Percentiles rank a stretch among this genome's conserved stretches.
Evolutionary conservation across 768 basidiomycete genomes (phyloP).

Genomic region (Leccinum broughii): DNA sequence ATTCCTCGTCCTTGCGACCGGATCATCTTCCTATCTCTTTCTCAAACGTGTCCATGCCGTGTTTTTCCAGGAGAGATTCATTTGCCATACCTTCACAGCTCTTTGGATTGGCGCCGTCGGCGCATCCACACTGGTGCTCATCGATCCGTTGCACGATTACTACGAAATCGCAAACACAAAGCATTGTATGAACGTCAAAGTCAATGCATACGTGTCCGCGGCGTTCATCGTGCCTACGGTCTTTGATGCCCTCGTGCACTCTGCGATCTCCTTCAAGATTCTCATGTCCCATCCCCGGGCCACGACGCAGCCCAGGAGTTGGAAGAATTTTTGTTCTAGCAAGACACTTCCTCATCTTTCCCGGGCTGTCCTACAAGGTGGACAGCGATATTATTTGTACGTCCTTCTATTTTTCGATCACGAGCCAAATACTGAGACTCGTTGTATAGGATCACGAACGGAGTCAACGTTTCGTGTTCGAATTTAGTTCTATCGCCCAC

Average conservation of each 20-base stretch:
- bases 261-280: slow-evolving; percentile 35
- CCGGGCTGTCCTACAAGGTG: slow-evolving; percentile 35
- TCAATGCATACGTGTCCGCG: slow-evolving; percentile 25
- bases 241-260: slow-evolving; percentile 37
- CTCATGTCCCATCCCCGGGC: slow-evolving; percentile 15
- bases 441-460: slow-evolving; percentile 32
- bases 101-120: slow-evolving; percentile 36
- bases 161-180: slow-evolving; percentile 34
- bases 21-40: slow-evolving; percentile 37
- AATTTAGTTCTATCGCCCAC: slow-evolving; percentile 11
- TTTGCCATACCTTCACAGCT: slow-evolving; percentile 27
- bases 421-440: background rate
- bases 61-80: slow-evolving; percentile 23
- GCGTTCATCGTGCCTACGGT: slow-evolving; percentile 31
- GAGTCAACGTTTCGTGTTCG: slow-evolving; percentile 32
- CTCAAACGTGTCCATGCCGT: slow-evolving; percentile 41
- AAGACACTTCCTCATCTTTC: slow-evolving; percentile 35
- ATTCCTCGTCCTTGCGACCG: slow-evolving; percentile 23
- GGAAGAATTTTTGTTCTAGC: slow-evolving; percentile 22
- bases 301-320: slow-evolving; percentile 7
- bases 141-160: slow-evolving; percentile 24
- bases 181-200: slow-evolving; percentile 30
- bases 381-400: slow-evolving; percentile 41
- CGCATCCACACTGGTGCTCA: slow-evolving; percentile 28
- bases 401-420: slow-evolving; percentile 1